Conservation (phyloP, 1,139 yeast species). For the Ogataea hybrid region DNA sequence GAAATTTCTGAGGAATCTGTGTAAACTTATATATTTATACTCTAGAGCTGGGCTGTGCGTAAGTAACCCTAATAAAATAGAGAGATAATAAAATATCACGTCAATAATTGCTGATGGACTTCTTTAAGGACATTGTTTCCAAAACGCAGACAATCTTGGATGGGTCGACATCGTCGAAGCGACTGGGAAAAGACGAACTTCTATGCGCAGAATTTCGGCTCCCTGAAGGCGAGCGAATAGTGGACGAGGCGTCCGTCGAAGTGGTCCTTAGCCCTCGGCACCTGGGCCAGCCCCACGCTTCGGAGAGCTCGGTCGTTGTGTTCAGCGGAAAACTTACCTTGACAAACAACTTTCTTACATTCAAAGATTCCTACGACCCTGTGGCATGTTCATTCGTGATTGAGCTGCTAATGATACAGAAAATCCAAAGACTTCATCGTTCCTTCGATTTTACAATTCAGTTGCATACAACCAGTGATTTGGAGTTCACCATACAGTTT, state of each 20-base stretch:
- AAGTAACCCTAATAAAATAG: background rate
- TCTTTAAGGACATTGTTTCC: slow-evolving; percentile 40
- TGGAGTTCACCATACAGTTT: slow-evolving; percentile 64
- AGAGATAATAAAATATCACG: background rate
- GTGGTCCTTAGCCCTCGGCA: slow-evolving; percentile 48
- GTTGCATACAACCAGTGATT: slow-evolving; percentile 66
- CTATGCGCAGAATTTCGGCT: slow-evolving; percentile 65
- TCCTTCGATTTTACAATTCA: slow-evolving; percentile 78
- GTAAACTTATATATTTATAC: background rate
- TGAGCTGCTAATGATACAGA: slow-evolving; percentile 75
- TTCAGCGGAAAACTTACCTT: slow-evolving; percentile 62
- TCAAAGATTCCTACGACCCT: slow-evolving; percentile 67
- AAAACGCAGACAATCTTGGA: slow-evolving; percentile 34
- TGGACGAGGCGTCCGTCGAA: slow-evolving; percentile 71
- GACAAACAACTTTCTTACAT: slow-evolving; percentile 73
- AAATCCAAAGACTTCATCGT: slow-evolving; percentile 81
- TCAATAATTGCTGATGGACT: slow-evolving; percentile 36
- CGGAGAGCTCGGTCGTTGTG: slow-evolving; percentile 31
- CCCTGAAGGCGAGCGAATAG: slow-evolving; percentile 67
- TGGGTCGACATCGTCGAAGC: slow-evolving; percentile 30
- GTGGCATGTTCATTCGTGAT: slow-evolving; percentile 66
- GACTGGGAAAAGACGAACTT: slow-evolving; percentile 60
- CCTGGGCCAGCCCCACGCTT: slow-evolving; percentile 13
- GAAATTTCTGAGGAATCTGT: slow-evolving; percentile 15
- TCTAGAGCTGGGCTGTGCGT: background rate